phyloP scores from a whole-genome alignment of 2,329 filamentous ascomycete species.

The Pestalotiopsis sp. region DNA sequence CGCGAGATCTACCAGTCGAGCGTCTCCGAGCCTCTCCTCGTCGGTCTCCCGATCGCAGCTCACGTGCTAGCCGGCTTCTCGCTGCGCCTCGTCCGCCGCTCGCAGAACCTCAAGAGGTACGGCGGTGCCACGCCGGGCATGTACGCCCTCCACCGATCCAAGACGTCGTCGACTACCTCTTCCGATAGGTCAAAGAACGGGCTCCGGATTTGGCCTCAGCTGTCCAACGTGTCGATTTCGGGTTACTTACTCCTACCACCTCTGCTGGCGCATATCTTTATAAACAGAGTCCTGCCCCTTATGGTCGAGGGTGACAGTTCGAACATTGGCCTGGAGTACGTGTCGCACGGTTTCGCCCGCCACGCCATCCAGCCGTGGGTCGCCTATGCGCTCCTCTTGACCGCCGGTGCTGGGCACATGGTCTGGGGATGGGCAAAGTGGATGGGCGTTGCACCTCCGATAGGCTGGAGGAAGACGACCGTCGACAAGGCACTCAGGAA shows the following conservation, averaged over 20 bases:
- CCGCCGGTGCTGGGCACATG: conserved; percentile 73
- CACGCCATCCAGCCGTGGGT: conserved; percentile 68
- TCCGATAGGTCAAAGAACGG: conserved; percentile 24
- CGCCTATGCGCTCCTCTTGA: conserved; percentile 71
- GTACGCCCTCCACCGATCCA: conserved; percentile 38
- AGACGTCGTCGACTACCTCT: conserved; percentile 32
- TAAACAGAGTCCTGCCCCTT: conserved; percentile 78
- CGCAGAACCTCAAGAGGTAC: conserved; percentile 73
- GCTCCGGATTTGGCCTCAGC: conserved; percentile 63
- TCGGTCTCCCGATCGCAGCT: conserved; percentile 72
- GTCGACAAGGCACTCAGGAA: conserved; percentile 55
- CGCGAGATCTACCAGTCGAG: conserved; percentile 90
- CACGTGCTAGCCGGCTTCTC: conserved; percentile 80
- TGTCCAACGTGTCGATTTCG: conserved; percentile 71
- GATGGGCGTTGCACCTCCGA: conserved; percentile 66
- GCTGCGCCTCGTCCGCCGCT: conserved; percentile 74
- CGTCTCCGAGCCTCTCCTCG: conserved; percentile 76
- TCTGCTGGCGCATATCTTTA: conserved; percentile 70
- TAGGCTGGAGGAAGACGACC: conserved; percentile 49
- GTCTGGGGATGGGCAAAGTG: conserved; percentile 86
- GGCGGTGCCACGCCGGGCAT: conserved; percentile 67
- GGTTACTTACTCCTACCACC: conserved; percentile 73
- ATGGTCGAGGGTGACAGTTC: conserved; percentile 81
- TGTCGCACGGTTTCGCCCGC: conserved; percentile 81
- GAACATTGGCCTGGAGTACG: conserved; percentile 82